phyloP scores from a whole-genome alignment of 495 filamentous ascomycete genomes.

The Penicillium canescens region DNA sequence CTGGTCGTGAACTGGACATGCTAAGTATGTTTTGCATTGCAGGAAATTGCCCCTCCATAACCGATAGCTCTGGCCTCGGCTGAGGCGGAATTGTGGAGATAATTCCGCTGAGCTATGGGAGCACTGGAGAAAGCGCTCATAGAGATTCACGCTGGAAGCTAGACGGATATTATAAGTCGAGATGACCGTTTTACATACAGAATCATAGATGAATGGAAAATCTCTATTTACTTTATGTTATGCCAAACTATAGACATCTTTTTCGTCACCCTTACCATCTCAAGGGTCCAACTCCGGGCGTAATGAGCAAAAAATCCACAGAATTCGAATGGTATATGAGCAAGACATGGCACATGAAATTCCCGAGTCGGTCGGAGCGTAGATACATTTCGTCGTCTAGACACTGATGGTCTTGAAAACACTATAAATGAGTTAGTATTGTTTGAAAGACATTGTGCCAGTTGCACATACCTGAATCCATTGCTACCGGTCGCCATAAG shows the following conservation, averaged over 20 bases:
- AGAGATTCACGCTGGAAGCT: background rate
- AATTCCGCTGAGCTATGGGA: slow-evolving; percentile 12
- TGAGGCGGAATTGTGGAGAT: slow-evolving; percentile 14
- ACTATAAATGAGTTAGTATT: slow-evolving; percentile 28
- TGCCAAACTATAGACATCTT: slow-evolving; percentile 7
- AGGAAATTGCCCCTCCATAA: slow-evolving; percentile 16
- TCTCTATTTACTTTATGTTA: slow-evolving; percentile 6
- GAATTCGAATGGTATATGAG: slow-evolving; percentile 33
- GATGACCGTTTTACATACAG: too few relatives aligned
- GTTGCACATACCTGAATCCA: slow-evolving; percentile 67
- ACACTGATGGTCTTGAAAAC: slow-evolving; percentile 61
- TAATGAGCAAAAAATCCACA: slow-evolving; percentile 19
- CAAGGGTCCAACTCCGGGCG: slow-evolving; percentile 7
- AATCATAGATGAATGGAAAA: background rate
- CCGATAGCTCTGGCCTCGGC: slow-evolving; percentile 13
- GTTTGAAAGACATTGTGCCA: slow-evolving; percentile 7
- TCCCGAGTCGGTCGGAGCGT: slow-evolving; percentile 15
- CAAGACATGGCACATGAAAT: slow-evolving; percentile 34
- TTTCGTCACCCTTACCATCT: slow-evolving; percentile 8
- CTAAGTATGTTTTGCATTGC: slow-evolving; percentile 27
- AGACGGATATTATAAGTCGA: background rate
- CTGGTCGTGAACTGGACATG: background rate
- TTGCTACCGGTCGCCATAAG: slow-evolving; percentile 86
- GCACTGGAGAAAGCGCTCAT: background rate
- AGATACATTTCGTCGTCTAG: slow-evolving; percentile 27